Evolutionary conservation across 2,329 filamentous ascomycete species (phyloP), one percentile per base, ranked within the genome.

Genomic region (Davidsoniella neocaledoniae): DNA sequence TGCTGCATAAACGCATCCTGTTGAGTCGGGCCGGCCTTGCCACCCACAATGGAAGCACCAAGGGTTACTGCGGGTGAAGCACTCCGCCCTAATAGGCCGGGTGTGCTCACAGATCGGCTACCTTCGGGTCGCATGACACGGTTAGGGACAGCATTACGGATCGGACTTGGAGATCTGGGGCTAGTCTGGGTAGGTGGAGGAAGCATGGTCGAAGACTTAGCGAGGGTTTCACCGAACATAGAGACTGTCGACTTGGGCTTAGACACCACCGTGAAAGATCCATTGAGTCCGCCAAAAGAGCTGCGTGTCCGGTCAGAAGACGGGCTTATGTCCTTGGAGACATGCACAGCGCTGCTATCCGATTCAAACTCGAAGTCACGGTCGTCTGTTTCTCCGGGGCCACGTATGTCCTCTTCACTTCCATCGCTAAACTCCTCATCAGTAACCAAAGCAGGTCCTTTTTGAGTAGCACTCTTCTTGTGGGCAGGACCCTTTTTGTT

Each of bases 91-190:
- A 36, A 48, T 5, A 26, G 16, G 12, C 46, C 71, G 2, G 77
- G 76, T 1, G 76, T 73, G 58, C 75, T 79, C 38, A 78, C 72
- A 1, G 77, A 79, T 47, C 77, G 69, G 10, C 67, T 64, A 17
- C 50, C 50, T 26, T 79, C 76, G 19, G 68, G 64, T 48, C 70
- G 63, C 5, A 69, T 57, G 25, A 73, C 57, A 56, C 71, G 68
- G 53, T 66, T 62, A 29, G 77, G 75, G 26, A 77, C 63, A 39
- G 74, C 70, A 48, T 70, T 68, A 33, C 81, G 76, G 23, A 84
- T 65, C 1, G 83, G 83, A 55, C 83, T 87, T 1, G 83, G 82
- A 8, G 83, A 86, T 36, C 81, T 76, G 43, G 82, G 80, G 55
- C 75, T 80, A n/a, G 68, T 66, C 17, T 65, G 33, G 16, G 67